Evolutionary conservation across 441 rosid species (phyloP).

Genomic region (Euphorbia celastroides): DNA sequence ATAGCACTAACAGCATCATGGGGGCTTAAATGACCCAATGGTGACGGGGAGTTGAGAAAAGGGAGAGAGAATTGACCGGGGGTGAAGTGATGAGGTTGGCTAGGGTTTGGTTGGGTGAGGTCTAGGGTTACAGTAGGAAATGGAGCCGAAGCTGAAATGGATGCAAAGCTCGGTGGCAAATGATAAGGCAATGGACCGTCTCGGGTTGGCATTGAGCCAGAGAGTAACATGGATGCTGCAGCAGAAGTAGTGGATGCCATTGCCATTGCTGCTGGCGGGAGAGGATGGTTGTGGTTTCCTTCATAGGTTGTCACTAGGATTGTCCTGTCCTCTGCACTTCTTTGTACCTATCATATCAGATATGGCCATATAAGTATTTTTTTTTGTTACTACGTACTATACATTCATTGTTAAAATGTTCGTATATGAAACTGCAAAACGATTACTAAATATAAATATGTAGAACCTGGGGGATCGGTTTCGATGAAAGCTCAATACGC

Average conservation of each 20-base stretch:
- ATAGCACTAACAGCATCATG: neutral
- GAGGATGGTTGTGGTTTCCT: conserved; percentile 81
- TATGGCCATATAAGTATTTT: too few species aligned
- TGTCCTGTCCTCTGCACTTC: conserved; percentile 75
- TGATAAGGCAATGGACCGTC: too few species aligned
- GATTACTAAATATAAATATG: too few species aligned
- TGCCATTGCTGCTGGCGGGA: neutral
- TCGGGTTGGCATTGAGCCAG: neutral
- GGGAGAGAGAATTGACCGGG: too few species aligned
- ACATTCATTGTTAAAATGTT: too few species aligned
- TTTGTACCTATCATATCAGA: conserved; percentile 56
- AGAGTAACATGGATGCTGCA: neutral
- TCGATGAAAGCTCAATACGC: too few species aligned
- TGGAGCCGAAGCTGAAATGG: neutral
- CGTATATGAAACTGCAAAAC: too few species aligned
- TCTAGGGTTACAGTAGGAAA: neutral
- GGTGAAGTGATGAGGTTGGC: neutral
- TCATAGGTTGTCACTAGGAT: conserved; percentile 86
- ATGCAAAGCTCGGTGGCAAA: neutral
- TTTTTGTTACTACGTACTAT: too few species aligned
- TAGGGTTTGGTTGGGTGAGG: neutral
- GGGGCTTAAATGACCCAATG: neutral
- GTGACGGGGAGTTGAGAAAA: neutral
- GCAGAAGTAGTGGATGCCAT: neutral
- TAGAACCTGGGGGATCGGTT: too few species aligned